Base-by-base conservation (phyloP, 495 filamentous ascomycete genomes). In the Podospora tetraspora region DNA sequence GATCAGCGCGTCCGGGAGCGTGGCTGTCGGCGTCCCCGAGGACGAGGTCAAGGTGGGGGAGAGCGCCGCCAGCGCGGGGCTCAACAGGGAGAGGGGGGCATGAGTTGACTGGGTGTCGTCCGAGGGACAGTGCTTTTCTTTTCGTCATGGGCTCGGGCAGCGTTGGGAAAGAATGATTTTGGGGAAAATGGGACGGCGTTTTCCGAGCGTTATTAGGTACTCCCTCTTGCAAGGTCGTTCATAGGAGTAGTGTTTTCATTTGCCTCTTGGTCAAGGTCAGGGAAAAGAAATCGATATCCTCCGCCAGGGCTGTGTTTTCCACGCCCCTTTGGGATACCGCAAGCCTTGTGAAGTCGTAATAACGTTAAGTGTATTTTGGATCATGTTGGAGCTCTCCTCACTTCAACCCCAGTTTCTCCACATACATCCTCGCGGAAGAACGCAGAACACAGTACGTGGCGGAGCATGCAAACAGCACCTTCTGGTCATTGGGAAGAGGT, bases 41-140 rank as follows among this genome's bases (percentile, higher is more conserved):
- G 82, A 84, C 24, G 82, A 79, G 66, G 74, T 88, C 7, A 74
- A 77, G 10, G 84, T 87, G 56, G 85, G 85, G 6, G 85, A 88
- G 75, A 88, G 85, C 67, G 85, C 85, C 29, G 79, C 83, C 3
- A 85, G 83, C 65, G 76, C 81, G 0, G 83, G 83, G 8, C 61
- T 80, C 19, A 52, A 52, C 43, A 52, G 43, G 12, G 43, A 52
- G 43, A n/a, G 43, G 19, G 43, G 16, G 43, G 16, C 43, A 52
- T 52, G 19, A 52, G 4, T 34, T 13, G 32, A 1, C 11, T 8
- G 16, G 43, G 16, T 52, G 43, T n/a, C 19, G 43, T 52, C 43
- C 2, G 43, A 52, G 43, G 16, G 43, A 16, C 4, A 8, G 6
- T 52, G 16, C 16, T n/a, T 52, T 52, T 52, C 7, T 52, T 9